Base-by-base conservation (phyloP, 1,284 basidiomycete species). In the Bondarzewia mesenterica region DNA sequence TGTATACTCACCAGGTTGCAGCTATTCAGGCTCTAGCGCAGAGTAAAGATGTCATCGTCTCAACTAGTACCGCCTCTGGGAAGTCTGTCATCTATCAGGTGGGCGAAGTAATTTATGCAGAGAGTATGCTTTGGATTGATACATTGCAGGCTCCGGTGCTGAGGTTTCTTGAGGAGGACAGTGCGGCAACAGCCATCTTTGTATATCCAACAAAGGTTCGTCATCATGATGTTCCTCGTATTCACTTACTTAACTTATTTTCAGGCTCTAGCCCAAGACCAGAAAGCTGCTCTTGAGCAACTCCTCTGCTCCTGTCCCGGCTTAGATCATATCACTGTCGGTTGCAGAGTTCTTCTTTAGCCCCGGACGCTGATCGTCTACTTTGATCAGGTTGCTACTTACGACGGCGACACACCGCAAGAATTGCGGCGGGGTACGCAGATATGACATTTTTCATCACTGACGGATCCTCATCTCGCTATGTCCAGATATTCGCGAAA, bases 21-120 rank as follows among this genome's bases (percentile, higher is more conserved):
- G 89, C 93, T 1, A 85, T 95, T 52, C 76, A 80, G 52, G 79
- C 82, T 0, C 69, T 95, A 16, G 63, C 70, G 8, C 60, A 66
- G 32, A 77, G 78, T 5, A 76, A 77, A 46, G 75, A 91, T 62
- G 90, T 93, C 21, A 89, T 95, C 42, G 88, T 94, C 16, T 93
- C 89, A 1, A 95, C 92, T 0, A 87, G 85, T 55, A 95, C 93
- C 2, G 91, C 91, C 2, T 93, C 90, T 3, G 92, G 92, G 7
- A 95, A 95, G 66, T 93, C 89, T 61, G 73, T 95, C 18, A 92
- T 95, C 45, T 95, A 91, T 63, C 86, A 90, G 68, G 86, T 84
- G 52, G 36, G 54, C 23, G 16, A 21, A 8, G 32, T 4, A 18
- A n/a, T 39, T 29, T 8, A 22, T 21, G 42, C 22, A 4, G 35